Evolutionary conservation across 805 yeast species (phyloP), one percentile per base, ranked within the genome.

Genomic region (Nematodospora valgi): DNA sequence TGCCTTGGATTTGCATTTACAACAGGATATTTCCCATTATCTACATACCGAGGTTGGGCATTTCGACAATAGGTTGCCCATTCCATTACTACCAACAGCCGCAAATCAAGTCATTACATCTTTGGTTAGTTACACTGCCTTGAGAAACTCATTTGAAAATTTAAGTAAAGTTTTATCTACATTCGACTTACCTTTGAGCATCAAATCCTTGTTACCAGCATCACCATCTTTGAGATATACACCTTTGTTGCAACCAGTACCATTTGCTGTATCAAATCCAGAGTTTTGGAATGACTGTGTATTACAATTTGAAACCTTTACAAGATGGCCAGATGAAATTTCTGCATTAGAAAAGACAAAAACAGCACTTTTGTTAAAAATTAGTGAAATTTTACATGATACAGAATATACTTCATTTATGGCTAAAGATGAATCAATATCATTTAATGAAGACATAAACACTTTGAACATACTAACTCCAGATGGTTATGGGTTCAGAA

Each of bases 291-390:
- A 83, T 48, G 89, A 85, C 28, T 80, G 82, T 11, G 71, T 93
- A 7, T 55, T 93, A 23, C 95, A 89, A 58, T 86, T 93, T 57
- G 98, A 93, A 62, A 68, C 85, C 3, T 86, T 96, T 2, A 72
- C 76, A n/a, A 79, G 80, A 56, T 93, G 99, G 99, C 99, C 99
- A 2, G 95, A 86, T 58, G 96, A 93, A 55, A 56, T 87, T 5
- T 62, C 70, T 25, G 88, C 96, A 2, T 62, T 88, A 36, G 98
- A 93, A 56, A 81, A 83, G 50, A 83, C 95, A 11, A 93, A 93
- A 53, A 77, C 94, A 21, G 98, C 98, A 6, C 86, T 93, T 47
- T 63, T 91, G 48, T 56, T 93, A 35, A 83, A 83, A 47, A 75
- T 89, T 15, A 46, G 58, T 40, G 75, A 72, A 24, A 44, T 56